Evolutionary conservation across 1,139 yeast genomes (phyloP).

Genomic region (Kluyveromyces marxianus): DNA sequence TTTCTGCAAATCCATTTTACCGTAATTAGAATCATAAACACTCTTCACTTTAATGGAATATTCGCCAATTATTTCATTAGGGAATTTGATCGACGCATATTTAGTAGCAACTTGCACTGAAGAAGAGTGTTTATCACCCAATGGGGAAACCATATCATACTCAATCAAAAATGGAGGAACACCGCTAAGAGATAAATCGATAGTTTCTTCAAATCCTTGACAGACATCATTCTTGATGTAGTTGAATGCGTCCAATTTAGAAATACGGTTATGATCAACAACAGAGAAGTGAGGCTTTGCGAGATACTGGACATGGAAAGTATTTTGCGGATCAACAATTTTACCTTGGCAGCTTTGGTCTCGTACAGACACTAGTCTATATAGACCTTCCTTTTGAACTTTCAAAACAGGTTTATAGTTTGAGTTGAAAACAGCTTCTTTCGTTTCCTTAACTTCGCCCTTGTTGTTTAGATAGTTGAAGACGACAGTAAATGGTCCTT

Average conservation of each 20-base stretch:
- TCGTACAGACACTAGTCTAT: constrained; percentile 47
- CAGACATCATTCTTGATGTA: constrained; percentile 37
- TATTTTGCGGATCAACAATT: constrained; percentile 33
- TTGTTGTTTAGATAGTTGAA: constrained; percentile 33
- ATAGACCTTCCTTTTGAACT: constrained; percentile 54
- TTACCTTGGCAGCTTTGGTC: constrained; percentile 69
- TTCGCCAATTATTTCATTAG: constrained; percentile 42
- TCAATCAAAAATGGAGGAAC: constrained; percentile 66
- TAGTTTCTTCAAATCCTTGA: constrained; percentile 41
- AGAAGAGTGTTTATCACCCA: constrained; percentile 35
- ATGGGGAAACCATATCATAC: constrained; percentile 59
- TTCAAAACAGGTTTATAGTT: constrained; percentile 35
- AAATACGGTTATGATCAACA: constrained; percentile 29
- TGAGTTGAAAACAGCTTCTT: constrained; percentile 30
- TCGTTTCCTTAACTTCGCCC: constrained; percentile 24
- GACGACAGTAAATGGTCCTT: constrained; percentile 41
- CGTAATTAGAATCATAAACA: constrained; percentile 61
- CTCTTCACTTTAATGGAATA: constrained; percentile 56
- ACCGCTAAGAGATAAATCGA: constrained; percentile 50
- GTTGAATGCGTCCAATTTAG: constrained; percentile 17
- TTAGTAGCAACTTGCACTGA: constrained; percentile 46
- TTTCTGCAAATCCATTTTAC: constrained; percentile 36
- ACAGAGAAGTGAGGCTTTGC: constrained; percentile 49
- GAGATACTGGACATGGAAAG: constrained; percentile 42
- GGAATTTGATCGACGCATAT: constrained; percentile 39